phyloP scores from a whole-genome alignment of 2,329 filamentous ascomycete species.

The Clonostachys solani region DNA sequence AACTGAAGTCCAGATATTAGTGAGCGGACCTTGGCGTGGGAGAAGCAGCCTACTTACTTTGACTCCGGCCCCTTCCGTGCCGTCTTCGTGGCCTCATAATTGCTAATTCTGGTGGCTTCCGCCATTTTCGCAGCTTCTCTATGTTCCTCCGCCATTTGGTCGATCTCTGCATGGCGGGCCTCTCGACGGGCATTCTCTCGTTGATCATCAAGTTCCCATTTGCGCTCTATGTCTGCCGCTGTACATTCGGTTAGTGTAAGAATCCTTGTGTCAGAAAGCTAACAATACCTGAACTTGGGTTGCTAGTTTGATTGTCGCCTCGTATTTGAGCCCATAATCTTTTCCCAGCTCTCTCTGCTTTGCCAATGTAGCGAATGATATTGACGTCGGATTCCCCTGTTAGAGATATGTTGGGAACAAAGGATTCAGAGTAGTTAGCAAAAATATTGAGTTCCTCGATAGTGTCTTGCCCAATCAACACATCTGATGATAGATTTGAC shows the following conservation, averaged over 20 bases:
- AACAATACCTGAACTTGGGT: not conserved
- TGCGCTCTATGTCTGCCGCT: no score
- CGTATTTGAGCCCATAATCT: not conserved
- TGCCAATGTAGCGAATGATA: not conserved
- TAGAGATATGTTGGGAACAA: no score
- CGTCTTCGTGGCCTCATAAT: no score
- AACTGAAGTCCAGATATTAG: no score
- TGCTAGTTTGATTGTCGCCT: not conserved
- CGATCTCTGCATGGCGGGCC: no score
- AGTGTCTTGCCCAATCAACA: not conserved
- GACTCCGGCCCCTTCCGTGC: no score
- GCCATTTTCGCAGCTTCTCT: no score
- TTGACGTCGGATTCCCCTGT: not conserved
- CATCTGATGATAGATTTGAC: not conserved
- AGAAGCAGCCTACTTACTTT: no score
- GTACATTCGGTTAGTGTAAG: no score
- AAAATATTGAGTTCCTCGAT: not conserved
- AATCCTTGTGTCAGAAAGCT: not conserved
- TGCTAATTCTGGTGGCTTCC: no score
- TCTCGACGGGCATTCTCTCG: not conserved
- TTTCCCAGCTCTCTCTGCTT: not conserved
- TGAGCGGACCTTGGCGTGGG: no score
- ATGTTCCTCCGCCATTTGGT: no score
- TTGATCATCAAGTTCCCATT: not conserved
- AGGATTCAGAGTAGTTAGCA: not conserved